Percentiles rank a stretch among this genome's conserved stretches.
Conservation (phyloP, 2,329 filamentous ascomycete species). For the Phialophora tarda region DNA sequence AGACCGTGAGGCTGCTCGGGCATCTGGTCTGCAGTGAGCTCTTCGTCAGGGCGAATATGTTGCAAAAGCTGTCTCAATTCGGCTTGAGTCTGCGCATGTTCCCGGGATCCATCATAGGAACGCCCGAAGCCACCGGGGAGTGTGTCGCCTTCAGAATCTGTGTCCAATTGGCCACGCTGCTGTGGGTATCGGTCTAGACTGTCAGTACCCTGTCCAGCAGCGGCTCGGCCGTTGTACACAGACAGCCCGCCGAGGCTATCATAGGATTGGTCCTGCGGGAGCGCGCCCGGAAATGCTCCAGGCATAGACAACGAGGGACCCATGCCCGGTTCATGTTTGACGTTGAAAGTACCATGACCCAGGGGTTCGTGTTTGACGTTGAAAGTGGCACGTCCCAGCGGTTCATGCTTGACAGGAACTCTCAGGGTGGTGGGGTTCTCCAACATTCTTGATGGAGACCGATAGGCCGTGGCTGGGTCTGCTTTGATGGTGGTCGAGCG, state of each 20-base stretch:
- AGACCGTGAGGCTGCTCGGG: constrained; percentile 68
- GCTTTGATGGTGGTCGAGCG: constrained; percentile 1
- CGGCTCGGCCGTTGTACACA: constrained; percentile 25
- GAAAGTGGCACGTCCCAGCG: neutral
- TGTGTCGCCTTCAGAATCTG: neutral
- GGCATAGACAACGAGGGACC: constrained; percentile 22
- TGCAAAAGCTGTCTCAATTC: constrained; percentile 73
- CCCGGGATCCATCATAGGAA: constrained; percentile 36
- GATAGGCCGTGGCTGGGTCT: constrained; percentile 6
- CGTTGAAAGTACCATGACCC: neutral
- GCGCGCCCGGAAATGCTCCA: constrained; percentile 32
- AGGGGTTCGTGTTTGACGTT: neutral
- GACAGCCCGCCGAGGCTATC: constrained; percentile 29
- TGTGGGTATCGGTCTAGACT: neutral
- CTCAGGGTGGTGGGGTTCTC: neutral
- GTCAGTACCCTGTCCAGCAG: neutral
- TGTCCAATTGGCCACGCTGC: neutral
- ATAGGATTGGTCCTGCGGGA: constrained; percentile 20
- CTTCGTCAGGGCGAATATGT: constrained; percentile 75
- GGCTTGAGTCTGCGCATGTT: constrained; percentile 62
- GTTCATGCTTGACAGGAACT: constrained; percentile 1
- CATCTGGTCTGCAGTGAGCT: constrained; percentile 63
- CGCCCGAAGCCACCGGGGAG: constrained; percentile 2
- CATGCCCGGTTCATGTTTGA: neutral
- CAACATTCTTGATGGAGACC: neutral